These are phyloP conservation scores for Diddensiella santjacobensis DNA, from an alignment of 805 yeast species.

Conservation along the genomic window DNA sequence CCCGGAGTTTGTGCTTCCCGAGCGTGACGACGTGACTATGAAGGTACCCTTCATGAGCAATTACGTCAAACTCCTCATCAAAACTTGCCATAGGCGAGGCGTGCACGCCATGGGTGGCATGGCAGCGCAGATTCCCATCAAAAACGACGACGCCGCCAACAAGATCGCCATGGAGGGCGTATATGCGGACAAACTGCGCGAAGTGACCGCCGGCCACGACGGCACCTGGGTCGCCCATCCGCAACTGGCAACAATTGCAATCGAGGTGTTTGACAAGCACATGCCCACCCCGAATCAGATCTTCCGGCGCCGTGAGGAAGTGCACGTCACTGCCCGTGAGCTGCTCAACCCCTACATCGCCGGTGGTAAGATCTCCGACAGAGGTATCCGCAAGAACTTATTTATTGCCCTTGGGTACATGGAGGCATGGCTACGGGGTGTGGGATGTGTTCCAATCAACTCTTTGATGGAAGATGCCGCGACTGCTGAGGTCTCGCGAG, in stretches of 20 bases:
- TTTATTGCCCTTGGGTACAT: conserved; percentile 63
- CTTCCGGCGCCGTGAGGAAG: conserved; percentile 48
- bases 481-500: conserved; percentile 72
- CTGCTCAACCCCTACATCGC: conserved; percentile 58
- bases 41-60: conserved; percentile 64
- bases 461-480: conserved; percentile 78
- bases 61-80: conserved; percentile 59
- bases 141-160: conserved; percentile 58
- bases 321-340: conserved; percentile 52
- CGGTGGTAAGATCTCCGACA: conserved; percentile 58
- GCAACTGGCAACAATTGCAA: conserved; percentile 60
- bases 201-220: conserved; percentile 65
- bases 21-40: conserved; percentile 68
- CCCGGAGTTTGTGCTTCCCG: conserved; percentile 61
- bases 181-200: conserved; percentile 63
- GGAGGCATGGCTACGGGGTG: conserved; percentile 70
- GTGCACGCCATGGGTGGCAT: conserved; percentile 77
- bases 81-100: conserved; percentile 67
- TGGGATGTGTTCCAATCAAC: conserved; percentile 72
- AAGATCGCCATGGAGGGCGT: conserved; percentile 64
- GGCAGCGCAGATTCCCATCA: conserved; percentile 77
- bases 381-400: conserved; percentile 60
- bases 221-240: conserved; percentile 81
- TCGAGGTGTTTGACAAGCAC: conserved; percentile 65
- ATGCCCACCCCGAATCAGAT: conserved; percentile 76